A percentile compares a stretch with the other conserved stretches of the same genome.
phyloP scores from a whole-genome alignment of 2,329 filamentous ascomycete species.

The Gnomoniopsis sp. region DNA sequence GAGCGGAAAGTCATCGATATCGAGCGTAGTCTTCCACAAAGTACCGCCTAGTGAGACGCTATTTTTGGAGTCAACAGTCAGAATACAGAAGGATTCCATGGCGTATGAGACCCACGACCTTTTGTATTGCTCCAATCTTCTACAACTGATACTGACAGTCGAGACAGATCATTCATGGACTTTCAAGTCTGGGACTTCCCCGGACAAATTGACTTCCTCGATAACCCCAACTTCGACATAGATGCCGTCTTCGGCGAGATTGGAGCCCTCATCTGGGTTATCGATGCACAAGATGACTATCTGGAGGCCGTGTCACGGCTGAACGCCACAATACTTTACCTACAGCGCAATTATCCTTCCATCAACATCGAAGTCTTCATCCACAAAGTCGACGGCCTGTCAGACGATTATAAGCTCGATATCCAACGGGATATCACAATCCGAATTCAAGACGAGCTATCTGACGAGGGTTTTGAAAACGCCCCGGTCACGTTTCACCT shows the following conservation, averaged over 20 bases:
- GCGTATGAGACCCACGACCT: conserved; percentile 58
- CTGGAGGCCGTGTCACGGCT: conserved; percentile 84
- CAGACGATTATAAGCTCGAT: conserved; percentile 93
- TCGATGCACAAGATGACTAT: conserved; percentile 97
- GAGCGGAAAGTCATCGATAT: conserved; percentile 97
- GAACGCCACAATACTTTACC: conserved; percentile 82
- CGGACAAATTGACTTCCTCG: conserved; percentile 84
- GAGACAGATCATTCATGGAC: conserved; percentile 88
- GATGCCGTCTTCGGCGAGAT: conserved; percentile 93
- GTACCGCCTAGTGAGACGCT: conserved; percentile 92
- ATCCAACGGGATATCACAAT: conserved; percentile 97
- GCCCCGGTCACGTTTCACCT: conserved; percentile 92
- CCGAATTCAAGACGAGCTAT: conserved; percentile 92
- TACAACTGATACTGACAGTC: conserved; percentile 13
- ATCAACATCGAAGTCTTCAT: conserved; percentile 99
- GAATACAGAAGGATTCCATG: conserved; percentile 92
- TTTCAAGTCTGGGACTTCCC: conserved; percentile 99
- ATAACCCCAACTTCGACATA: conserved; percentile 84
- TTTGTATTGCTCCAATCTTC: neutral
- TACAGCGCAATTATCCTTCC: conserved; percentile 84
- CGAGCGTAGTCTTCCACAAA: conserved; percentile 98
- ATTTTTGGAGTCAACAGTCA: conserved; percentile 90
- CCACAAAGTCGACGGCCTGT: conserved; percentile 97
- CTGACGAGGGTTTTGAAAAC: conserved; percentile 89
- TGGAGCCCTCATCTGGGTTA: conserved; percentile 90